These are phyloP conservation scores for Lizanozyma gosingica DNA, from an alignment of 1,139 yeast genomes.

Conservation along the genomic window DNA sequence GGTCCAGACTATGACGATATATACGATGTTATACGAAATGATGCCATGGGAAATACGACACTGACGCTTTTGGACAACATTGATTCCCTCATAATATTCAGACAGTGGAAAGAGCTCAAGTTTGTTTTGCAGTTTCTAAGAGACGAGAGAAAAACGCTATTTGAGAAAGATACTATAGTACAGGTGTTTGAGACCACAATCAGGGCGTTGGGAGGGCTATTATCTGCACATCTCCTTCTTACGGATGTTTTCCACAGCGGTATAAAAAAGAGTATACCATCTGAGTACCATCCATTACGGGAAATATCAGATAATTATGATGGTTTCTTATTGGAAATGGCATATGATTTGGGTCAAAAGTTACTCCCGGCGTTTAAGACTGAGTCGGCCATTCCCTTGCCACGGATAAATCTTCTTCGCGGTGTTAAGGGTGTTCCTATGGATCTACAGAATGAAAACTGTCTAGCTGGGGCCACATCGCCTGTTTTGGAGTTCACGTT, in stretches of 20 bases:
- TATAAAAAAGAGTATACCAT: conserved; percentile 10
- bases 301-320: conserved; percentile 37
- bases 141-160: conserved; percentile 25
- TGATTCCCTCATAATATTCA: conserved; percentile 70
- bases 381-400: conserved; percentile 54
- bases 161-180: conserved; percentile 59
- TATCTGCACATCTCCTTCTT: conserved; percentile 71
- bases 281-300: conserved; percentile 8
- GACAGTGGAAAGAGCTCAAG: conserved; percentile 49
- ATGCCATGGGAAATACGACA: conserved; percentile 78
- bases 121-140: conserved; percentile 40
- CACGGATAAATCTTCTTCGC: conserved; percentile 54
- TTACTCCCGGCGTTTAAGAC: conserved; percentile 61
- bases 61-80: conserved; percentile 70
- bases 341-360: conserved; percentile 63
- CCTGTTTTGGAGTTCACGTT: conserved; percentile 74
- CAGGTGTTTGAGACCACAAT: conserved; percentile 86
- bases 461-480: conserved; percentile 81
- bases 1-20: conserved; percentile 52
- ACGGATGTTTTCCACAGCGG: conserved; percentile 44
- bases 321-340: conserved; percentile 61
- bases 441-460: conserved; percentile 50
- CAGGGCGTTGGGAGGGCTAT: conserved; percentile 67
- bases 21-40: conserved; percentile 57
- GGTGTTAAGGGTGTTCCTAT: conserved; percentile 42